phyloP scores from a whole-genome alignment of 1,284 basidiomycete species.

The Anthracocystis panici-leucophaei region DNA sequence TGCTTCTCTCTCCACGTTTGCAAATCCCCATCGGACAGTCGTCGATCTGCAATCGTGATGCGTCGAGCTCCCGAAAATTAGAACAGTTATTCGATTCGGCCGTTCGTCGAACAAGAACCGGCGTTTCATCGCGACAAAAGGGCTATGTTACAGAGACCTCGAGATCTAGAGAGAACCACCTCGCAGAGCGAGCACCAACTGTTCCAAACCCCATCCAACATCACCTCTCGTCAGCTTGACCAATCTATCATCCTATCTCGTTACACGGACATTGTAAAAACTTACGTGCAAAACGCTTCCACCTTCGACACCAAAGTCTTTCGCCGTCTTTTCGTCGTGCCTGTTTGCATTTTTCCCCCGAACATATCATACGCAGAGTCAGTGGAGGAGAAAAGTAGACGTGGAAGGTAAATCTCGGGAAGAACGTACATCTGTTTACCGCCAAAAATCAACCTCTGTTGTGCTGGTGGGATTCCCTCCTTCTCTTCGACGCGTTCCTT shows the following conservation, averaged over 20 bases:
- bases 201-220: background rate
- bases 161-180: conserved; percentile 43
- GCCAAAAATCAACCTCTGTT: conserved; percentile 93
- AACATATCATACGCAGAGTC: background rate
- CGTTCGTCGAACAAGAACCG: background rate
- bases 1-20: no score
- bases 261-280: conserved; percentile 2
- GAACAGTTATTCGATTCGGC: background rate
- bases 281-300: conserved; percentile 69
- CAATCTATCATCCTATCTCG: background rate
- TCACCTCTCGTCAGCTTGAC: background rate
- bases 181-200: conserved; percentile 65
- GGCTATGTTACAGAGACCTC: conserved; percentile 17
- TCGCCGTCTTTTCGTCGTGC: conserved; percentile 70
- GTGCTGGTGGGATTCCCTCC: conserved; percentile 95
- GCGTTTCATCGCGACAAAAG: background rate
- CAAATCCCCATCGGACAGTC: no score
- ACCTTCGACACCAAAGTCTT: conserved; percentile 68
- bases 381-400: background rate
- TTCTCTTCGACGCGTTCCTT: conserved; percentile 99
- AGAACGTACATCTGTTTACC: conserved; percentile 92
- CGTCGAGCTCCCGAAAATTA: no score
- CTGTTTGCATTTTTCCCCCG: conserved; percentile 24
- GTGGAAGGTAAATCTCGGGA: background rate
- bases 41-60: no score